Evolutionary conservation across 2,329 filamentous ascomycete species (phyloP), one percentile per base, ranked within the genome.

Genomic region (Tricladium varicosporioides): DNA sequence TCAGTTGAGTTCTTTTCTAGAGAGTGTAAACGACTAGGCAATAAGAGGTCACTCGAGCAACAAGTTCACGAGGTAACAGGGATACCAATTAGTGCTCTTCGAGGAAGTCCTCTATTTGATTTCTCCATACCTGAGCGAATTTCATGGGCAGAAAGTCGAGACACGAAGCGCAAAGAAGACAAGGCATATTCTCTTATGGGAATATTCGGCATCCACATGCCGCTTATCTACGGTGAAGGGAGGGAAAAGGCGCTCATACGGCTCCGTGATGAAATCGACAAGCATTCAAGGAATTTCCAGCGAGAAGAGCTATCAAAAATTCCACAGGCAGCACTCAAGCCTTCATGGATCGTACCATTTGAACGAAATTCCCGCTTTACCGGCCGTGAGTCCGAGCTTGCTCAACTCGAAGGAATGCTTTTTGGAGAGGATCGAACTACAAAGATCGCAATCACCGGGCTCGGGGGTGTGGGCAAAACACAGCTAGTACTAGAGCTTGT

Each of bases 201-300:
- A 0, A 67, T 78, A 0, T 78, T 78, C 33, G 65, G 65, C 2
- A 67, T 79, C 18, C 72, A 74, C 33, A 76, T 79, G 72, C 70
- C 75, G 0, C 60, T 77, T 3, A 48, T 77, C 0, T 79, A 78
- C 54, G 55, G 76, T 1, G 72, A 75, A 47, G 71, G 71, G 0
- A 2, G n/a, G 0, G 53, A 51, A 18, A 67, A 64, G 0, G 69
- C 74, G 0, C 75, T 49, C n/a, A 13, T 13, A 15, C 22, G 47
- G 5, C 58, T 75, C 0, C 71, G 74, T 13, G 57, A 66, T n/a
- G 69, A 74, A 18, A 72, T 75, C 9, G 27, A 33, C 45, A 51
- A 54, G 45, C 32, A 18, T 42, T 36, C 13, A n/a, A 40, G 51
- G 45, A 31, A 40, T 54, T 44, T 48, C n/a, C n/a, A n/a, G n/a